Evolutionary conservation across 2,329 filamentous ascomycete genomes (phyloP).

Genomic region (Beauveria medogensis): DNA sequence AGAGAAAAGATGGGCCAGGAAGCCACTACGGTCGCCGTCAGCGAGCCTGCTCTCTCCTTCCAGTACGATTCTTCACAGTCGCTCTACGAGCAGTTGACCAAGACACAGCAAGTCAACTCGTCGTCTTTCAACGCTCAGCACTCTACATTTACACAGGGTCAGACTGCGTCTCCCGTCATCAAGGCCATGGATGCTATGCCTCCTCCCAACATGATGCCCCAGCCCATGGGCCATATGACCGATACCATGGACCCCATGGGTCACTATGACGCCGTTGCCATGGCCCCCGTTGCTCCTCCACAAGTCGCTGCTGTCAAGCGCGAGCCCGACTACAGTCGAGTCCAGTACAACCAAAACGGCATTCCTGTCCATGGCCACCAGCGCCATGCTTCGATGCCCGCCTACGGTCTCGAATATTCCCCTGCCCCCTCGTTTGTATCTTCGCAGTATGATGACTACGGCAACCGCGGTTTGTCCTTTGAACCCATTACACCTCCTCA

Average conservation of each 20-base stretch:
- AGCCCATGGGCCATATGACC: constrained; percentile 46
- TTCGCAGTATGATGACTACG: constrained; percentile 98
- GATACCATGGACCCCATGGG: constrained; percentile 67
- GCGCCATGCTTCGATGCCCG: constrained; percentile 96
- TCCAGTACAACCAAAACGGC: constrained; percentile 89
- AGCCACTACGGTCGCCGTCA: constrained; percentile 91
- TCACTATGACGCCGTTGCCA: constrained; percentile 59
- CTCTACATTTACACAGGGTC: constrained; percentile 62
- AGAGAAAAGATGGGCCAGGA: constrained; percentile 99
- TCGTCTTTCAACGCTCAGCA: constrained; percentile 81
- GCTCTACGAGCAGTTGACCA: constrained; percentile 97
- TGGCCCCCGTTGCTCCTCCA: constrained; percentile 61
- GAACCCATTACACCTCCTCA: constrained; percentile 96
- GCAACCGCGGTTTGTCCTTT: constrained; percentile 89
- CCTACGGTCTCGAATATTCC: constrained; percentile 91
- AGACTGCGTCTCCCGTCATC: constrained; percentile 82
- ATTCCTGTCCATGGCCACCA: constrained; percentile 81
- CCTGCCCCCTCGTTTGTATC: constrained; percentile 96
- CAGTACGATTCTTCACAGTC: constrained; percentile 99
- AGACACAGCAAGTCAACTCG: constrained; percentile 96
- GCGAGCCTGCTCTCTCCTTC: constrained; percentile 94
- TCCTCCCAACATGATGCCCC: constrained; percentile 71
- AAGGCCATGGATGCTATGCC: constrained; percentile 91
- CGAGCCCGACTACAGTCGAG: constrained; percentile 72
- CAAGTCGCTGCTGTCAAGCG: constrained; percentile 68